These are phyloP conservation scores for Sicyos edulis DNA, from an alignment of 306 rosid species.

Conservation along the genomic window DNA sequence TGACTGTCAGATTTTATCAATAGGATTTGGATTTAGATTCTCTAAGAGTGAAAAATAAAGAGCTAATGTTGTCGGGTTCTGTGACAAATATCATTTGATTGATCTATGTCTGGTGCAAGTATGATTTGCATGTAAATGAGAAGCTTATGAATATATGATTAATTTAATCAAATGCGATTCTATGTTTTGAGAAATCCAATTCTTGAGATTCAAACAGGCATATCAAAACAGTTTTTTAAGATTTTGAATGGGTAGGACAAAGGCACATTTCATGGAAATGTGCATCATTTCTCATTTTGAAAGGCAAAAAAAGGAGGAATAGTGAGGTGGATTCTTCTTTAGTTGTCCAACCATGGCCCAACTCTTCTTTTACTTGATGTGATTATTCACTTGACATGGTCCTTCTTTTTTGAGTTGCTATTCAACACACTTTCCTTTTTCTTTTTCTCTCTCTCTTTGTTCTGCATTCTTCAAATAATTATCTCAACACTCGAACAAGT, in stretches of 20 bases:
- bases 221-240: background rate
- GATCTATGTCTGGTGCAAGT: background rate
- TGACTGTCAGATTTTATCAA: background rate
- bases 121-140: no score
- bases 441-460: background rate
- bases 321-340: background rate
- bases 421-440: background rate
- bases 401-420: conserved; percentile 6
- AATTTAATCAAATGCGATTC: background rate
- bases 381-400: conserved; percentile 11
- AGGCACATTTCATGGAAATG: conserved; percentile 4
- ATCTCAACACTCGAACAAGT: background rate
- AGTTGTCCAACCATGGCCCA: background rate
- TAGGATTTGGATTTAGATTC: conserved; percentile 15
- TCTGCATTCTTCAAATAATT: background rate
- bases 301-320: background rate
- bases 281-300: background rate
- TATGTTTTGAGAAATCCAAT: background rate
- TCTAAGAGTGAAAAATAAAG: background rate
- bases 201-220: background rate
- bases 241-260: background rate
- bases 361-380: conserved; percentile 16
- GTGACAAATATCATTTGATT: background rate
- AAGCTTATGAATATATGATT: background rate
- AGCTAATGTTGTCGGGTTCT: conserved; percentile 1